Percentiles rank a stretch among this genome's conserved stretches.
Conservation (phyloP, 2,329 filamentous ascomycete species). For the Rhynchosporium graminicola region DNA sequence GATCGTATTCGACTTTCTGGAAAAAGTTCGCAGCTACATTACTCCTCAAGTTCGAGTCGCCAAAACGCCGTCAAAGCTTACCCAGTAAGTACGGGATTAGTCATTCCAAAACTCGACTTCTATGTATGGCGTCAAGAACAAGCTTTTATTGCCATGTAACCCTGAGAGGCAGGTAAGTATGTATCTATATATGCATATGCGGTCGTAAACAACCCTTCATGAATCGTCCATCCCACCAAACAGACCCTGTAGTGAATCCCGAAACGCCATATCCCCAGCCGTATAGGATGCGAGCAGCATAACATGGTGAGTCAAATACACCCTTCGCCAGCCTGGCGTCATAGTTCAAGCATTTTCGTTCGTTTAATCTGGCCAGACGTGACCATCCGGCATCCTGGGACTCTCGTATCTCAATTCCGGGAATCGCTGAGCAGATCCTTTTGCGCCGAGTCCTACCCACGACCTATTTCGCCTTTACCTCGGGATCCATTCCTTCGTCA, state of each 20-base stretch:
- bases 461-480: neutral
- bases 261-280: constrained; percentile 11
- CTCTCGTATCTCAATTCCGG: neutral
- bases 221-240: neutral
- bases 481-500: constrained; percentile 44
- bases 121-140: neutral
- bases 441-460: too few relatives aligned
- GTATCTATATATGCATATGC: neutral
- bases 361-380: too few relatives aligned
- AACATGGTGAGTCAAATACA: neutral
- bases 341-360: neutral
- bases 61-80: too few relatives aligned
- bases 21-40: too few relatives aligned
- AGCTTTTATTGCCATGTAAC: constrained; percentile 11
- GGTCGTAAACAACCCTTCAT: neutral
- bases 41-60: too few relatives aligned
- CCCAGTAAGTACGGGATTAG: too few relatives aligned
- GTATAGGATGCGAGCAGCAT: constrained; percentile 6
- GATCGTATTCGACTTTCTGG: too few relatives aligned
- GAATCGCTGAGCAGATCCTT: too few relatives aligned
- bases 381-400: neutral
- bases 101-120: too few relatives aligned
- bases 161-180: constrained; percentile 1
- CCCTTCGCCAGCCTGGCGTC: neutral
- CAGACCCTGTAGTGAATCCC: neutral